Evolutionary conservation across 352 stramenopile genomes (phyloP), one percentile per base, ranked within the genome.

Genomic region (Globisporangium cederbergense): DNA sequence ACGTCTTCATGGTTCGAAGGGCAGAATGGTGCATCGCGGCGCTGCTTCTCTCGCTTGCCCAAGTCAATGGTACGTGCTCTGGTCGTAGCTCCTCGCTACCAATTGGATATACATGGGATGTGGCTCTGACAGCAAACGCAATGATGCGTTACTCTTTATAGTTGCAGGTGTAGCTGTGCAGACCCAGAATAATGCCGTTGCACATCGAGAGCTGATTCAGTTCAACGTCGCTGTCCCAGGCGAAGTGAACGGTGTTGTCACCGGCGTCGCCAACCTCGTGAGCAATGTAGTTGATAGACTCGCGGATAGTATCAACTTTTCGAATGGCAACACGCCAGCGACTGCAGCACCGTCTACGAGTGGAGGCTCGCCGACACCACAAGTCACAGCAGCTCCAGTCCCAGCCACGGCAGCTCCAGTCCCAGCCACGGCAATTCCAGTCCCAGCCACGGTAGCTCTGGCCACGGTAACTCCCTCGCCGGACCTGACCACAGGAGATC

Each of bases 11-110:
- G 60, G 50, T 65, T 25, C 60, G 60, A 45, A 36, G 60, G 32
- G 40, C 60, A 22, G 36, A 53, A 58, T 51, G 49, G 47, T 65
- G 50, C 34, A 40, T 65, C 60, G 49, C 60, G 43, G 60, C 50
- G 50, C 38, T 65, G 52, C 60, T 65, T 42, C 46, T 65, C 47
- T 52, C 60, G 50, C 49, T 65, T 30, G 50, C 60, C 22, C 60
- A 22, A 32, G 13, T 58, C 10, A 45, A 65, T 46, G 58, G 58
- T 45, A 3, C 36, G 32, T 28, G 59, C 8, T 20, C 4, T 4
- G 20, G 10, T 5, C 36, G 10, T 11, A 60, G n/a, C 36, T 60
- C 54, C 25, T 58, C 22, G 14, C 36, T 3, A 46, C 40, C 20
- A 20, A 18, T 46, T 25, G 18, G 11, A 45, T 45, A 45, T 45